phyloP scores from a whole-genome alignment of 2,329 filamentous ascomycete species.

The Penicillium verrucosum region DNA sequence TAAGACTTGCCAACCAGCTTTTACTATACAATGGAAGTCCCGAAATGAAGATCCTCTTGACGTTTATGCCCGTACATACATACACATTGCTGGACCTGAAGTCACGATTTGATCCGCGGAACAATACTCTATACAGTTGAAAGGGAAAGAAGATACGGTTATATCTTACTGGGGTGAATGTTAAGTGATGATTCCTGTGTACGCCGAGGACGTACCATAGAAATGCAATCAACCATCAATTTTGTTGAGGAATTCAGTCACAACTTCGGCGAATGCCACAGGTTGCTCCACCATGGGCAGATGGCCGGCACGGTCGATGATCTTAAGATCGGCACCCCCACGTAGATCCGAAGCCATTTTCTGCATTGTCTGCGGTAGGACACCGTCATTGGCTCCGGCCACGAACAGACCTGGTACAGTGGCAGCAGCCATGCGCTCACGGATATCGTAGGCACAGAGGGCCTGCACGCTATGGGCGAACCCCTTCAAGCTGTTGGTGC shows the following conservation, averaged over 20 bases:
- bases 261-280: constrained; percentile 61
- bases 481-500: constrained; percentile 64
- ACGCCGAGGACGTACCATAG: neutral
- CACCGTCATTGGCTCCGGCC: constrained; percentile 70
- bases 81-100: neutral
- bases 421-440: constrained; percentile 39
- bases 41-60: neutral
- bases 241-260: constrained; percentile 55
- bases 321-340: constrained; percentile 56
- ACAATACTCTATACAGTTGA: neutral
- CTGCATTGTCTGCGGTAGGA: constrained; percentile 75
- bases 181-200: neutral
- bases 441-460: constrained; percentile 53
- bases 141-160: neutral
- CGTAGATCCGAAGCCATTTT: constrained; percentile 63
- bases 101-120: neutral
- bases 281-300: constrained; percentile 80
- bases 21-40: neutral
- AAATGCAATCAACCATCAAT: constrained; percentile 19
- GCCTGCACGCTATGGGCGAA: constrained; percentile 77
- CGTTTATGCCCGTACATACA: neutral
- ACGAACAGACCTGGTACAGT: constrained; percentile 58
- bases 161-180: neutral
- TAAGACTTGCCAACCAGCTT: too few species aligned
- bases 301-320: constrained; percentile 71